Base-by-base conservation (phyloP, 768 basidiomycete species). In the Chalciporus chontae region DNA sequence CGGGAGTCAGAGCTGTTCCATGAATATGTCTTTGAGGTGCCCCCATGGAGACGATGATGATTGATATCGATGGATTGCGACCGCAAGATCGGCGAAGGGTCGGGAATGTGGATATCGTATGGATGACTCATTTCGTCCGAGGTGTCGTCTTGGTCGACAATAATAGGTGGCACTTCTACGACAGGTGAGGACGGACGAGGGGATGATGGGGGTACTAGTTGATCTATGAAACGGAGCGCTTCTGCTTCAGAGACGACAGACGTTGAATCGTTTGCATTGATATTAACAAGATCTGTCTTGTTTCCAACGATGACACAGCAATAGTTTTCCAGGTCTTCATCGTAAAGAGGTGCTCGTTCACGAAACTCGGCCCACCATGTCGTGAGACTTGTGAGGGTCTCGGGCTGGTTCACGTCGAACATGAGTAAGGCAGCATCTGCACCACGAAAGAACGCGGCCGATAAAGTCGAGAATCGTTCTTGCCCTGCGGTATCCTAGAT, bases 321-420 rank as follows among this genome's bases (percentile, higher is more conserved):
- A 57, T 81, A 89, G 29, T 78, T 77, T 40, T 73, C 72, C 26
- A 76, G 57, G 26, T 84, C 83, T 43, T 79, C 84, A 29, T 89
- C 85, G 3, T 69, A 66, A 45, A 92, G 68, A 0, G 88, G 88
- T 2, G 85, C 85, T 39, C 75, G 70, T 29, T 78, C 75, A 39
- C 77, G 70, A 68, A 94, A 94, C 60, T 89, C 84, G 11, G 69
- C 61, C 89, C 89, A 93, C 90, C 91, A 94, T 52, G 80, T 81
- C 10, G 60, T 69, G 40, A 93, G 71, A 0, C 77, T 74, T 0
- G 68, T 51, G 53, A 91, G 74, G 8, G 85, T 81, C 39, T 80
- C 73, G 0, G 81, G 81, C 4, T 77, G 63, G 56, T 84, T 88
- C 26, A 87, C 85, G 60, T 92, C 88, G 64, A 87, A 94, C 73